phyloP scores from a whole-genome alignment of 768 basidiomycete species.

The Daedalea quercina region DNA sequence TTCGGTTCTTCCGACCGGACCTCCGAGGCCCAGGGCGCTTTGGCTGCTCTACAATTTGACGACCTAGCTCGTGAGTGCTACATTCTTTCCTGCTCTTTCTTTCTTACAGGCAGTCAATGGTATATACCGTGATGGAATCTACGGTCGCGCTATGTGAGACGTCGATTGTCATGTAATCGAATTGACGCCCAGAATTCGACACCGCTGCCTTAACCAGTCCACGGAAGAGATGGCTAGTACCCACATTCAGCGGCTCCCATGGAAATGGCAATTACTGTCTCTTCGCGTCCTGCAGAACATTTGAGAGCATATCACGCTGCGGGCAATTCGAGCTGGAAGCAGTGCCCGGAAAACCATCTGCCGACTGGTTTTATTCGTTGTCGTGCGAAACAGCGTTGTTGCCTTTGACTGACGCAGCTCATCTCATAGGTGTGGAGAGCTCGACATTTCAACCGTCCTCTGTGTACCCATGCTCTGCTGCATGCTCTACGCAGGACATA shows the following conservation, averaged over 20 bases:
- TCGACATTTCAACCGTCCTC: conserved; percentile 40
- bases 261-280: no score
- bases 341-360: no score
- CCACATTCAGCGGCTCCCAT: no score
- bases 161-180: not conserved
- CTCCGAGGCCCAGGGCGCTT: conserved; percentile 23
- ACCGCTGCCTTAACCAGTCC: no score
- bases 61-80: conserved; percentile 43
- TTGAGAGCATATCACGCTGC: no score
- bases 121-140: no score
- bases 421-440: conserved; percentile 32
- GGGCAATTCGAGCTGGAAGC: no score
- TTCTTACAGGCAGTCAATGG: no score
- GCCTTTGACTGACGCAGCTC: not conserved
- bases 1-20: conserved; percentile 32
- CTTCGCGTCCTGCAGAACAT: no score
- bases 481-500: conserved; percentile 31
- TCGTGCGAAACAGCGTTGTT: no score
- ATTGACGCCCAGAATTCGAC: not conserved
- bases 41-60: conserved; percentile 38
- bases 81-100: not conserved
- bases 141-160: not conserved
- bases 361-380: no score
- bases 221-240: no score
- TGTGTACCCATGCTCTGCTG: conserved; percentile 48